Conservation (phyloP, 768 basidiomycete species). For the Neoboletus magnificus region DNA sequence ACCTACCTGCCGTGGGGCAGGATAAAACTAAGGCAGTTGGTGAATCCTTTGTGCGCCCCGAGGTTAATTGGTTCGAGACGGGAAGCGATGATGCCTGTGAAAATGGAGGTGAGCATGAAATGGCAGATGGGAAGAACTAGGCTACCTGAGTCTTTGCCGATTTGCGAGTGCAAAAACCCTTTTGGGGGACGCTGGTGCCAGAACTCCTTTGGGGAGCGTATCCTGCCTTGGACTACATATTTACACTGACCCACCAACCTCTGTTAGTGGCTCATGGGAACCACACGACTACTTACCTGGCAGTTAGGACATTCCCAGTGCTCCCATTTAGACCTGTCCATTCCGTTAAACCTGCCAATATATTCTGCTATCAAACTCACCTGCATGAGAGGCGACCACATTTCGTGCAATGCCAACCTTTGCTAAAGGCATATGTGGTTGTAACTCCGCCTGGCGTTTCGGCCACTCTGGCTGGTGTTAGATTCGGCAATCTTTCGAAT, state of each 20-base stretch:
- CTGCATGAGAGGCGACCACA: conserved; percentile 77
- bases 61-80: conserved; percentile 19
- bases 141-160: conserved; percentile 31
- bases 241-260: conserved; percentile 8
- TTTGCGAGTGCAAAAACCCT: conserved; percentile 27
- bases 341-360: not conserved
- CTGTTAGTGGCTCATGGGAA: not conserved
- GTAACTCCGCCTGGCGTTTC: conserved; percentile 35
- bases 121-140: not conserved
- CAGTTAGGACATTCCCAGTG: conserved; percentile 68
- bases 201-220: conserved; percentile 36
- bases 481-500: conserved; percentile 34
- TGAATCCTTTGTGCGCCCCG: conserved; percentile 21
- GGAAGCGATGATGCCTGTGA: conserved; percentile 18
- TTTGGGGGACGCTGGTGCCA: conserved; percentile 31
- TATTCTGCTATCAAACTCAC: conserved; percentile 36
- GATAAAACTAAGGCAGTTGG: conserved; percentile 45
- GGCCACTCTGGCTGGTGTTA: conserved; percentile 38
- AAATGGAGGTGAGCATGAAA: not conserved
- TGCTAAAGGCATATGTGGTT: conserved; percentile 54
- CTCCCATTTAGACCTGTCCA: conserved; percentile 66
- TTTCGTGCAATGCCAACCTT: conserved; percentile 63
- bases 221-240: conserved; percentile 17
- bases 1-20: conserved; percentile 47
- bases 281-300: conserved; percentile 36